Conservation (phyloP, 768 basidiomycete species). For the Mycena floridula region DNA sequence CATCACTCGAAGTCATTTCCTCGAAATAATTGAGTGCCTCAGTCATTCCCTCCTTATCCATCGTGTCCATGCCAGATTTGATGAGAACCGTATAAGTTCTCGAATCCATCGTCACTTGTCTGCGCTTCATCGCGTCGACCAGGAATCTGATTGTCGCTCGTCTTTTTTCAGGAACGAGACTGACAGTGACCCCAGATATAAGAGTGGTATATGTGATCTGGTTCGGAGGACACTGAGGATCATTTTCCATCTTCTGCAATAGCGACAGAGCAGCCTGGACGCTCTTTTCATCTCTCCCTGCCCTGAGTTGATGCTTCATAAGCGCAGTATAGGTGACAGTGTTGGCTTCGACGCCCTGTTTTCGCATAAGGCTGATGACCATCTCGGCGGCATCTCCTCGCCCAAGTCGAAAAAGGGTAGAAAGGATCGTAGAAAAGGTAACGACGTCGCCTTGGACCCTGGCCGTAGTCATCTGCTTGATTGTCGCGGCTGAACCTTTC, state of each 20-base stretch:
- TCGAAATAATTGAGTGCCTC: slow-evolving; percentile 53
- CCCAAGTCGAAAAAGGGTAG: slow-evolving; percentile 65
- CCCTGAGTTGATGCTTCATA: slow-evolving; percentile 65
- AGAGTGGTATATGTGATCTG: slow-evolving; percentile 82
- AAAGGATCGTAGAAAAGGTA: slow-evolving; percentile 84
- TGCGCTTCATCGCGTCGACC: slow-evolving; percentile 50
- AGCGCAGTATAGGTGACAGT: slow-evolving; percentile 75
- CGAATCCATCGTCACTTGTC: slow-evolving; percentile 48
- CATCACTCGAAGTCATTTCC: slow-evolving; percentile 47
- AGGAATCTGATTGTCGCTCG: slow-evolving; percentile 46
- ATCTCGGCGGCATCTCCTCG: slow-evolving; percentile 59
- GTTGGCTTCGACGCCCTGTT: slow-evolving; percentile 68
- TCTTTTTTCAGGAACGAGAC: slow-evolving; percentile 37
- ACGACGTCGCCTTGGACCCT: slow-evolving; percentile 68
- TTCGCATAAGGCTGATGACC: slow-evolving; percentile 69
- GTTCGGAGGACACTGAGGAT: slow-evolving; percentile 49
- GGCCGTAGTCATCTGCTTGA: slow-evolving; percentile 50
- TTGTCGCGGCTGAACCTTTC: slow-evolving; percentile 46
- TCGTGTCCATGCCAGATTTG: slow-evolving; percentile 52
- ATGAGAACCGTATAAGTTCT: slow-evolving; percentile 77
- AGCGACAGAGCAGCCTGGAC: slow-evolving; percentile 64
- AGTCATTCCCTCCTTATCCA: slow-evolving; percentile 41
- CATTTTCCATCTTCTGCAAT: slow-evolving; percentile 68
- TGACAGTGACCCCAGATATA: slow-evolving; percentile 61
- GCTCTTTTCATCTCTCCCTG: slow-evolving; percentile 43